phyloP scores from a whole-genome alignment of 352 stramenopile genomes.

The Elongisporangium undulatum region DNA sequence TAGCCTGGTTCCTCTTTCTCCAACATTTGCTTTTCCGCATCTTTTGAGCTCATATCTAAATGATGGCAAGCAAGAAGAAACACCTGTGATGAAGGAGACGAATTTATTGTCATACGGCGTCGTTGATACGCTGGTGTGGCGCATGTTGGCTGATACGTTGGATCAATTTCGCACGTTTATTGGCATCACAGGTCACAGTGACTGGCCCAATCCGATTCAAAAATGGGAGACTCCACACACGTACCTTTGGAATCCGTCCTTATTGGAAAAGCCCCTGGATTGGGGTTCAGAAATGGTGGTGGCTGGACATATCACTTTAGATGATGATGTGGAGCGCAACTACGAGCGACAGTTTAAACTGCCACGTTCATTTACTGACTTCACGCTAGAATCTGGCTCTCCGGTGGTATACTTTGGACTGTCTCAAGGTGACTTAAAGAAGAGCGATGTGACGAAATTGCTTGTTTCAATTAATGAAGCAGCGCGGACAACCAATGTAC shows the following conservation, averaged over 20 bases:
- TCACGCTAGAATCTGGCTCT: conserved; percentile 16
- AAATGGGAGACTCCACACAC: conserved; percentile 40
- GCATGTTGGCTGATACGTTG: conserved; percentile 21
- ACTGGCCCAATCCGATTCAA: conserved; percentile 22
- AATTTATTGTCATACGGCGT: conserved; percentile 41
- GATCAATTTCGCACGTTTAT: conserved; percentile 36
- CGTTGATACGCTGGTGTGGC: conserved; percentile 30
- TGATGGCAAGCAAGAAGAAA: conserved; percentile 11
- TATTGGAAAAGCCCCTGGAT: conserved; percentile 31
- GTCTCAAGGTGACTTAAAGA: not conserved
- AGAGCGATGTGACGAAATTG: not conserved
- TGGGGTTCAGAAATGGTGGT: conserved; percentile 37
- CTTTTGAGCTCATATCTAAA: conserved; percentile 26
- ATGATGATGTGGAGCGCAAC: conserved; percentile 20
- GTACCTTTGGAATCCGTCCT: conserved; percentile 34
- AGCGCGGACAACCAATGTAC: conserved; percentile 13
- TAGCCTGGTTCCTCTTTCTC: conserved; percentile 26
- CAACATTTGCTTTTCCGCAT: conserved; percentile 42
- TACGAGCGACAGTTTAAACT: conserved; percentile 22
- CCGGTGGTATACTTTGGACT: conserved; percentile 34
- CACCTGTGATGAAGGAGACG: conserved; percentile 18
- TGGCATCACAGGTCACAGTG: conserved; percentile 20
- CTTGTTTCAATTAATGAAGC: not conserved
- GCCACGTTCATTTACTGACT: conserved; percentile 27
- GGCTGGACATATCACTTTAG: conserved; percentile 23